Base-by-base conservation (phyloP, 2,329 filamentous ascomycete genomes). In the Calonectria hawksworthii region DNA sequence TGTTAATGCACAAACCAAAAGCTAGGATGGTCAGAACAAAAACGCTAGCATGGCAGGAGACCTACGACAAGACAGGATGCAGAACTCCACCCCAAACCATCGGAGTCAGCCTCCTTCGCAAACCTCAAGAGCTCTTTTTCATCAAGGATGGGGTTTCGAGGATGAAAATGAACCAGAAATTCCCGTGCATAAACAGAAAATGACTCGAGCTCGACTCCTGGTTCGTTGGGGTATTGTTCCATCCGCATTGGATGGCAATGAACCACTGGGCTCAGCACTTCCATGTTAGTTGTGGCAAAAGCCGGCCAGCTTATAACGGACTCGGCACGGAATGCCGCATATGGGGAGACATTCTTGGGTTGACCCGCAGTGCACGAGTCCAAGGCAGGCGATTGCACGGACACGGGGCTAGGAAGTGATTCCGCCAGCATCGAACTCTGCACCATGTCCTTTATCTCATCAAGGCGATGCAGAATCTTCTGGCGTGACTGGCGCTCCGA, bases 91-190 rank as follows among this genome's bases (percentile, higher is more conserved):
- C 5, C 23, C 16, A 77, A 36, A 1, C 79, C 80, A 30, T 80
- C 14, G 10, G 78, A 76, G 13, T 75, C 78, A 8, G 61, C 69
- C n/a, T 47, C 30, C 14, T 54, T 74, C 30, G 80, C 77, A 38
- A 78, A 69, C 7, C 32, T 56, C 18, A 78, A 23, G n/a, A 81
- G 76, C 11, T 79, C 77, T 6, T 68, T 52, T 0, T 68, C 76
- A 5, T 81, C 78, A n/a, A 81, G 52, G 6, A 80, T 75, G 4
- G 76, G 79, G 47, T 81, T 82, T 30, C 80, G 73, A n/a, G 75
- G 75, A 38, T 81, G 75, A 3, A 78, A 77, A 36, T 75, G 65
- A 18, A 69, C 61, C 0, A 81, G 68, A 56, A 82, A 81, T 2
- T 47, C 66, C 14, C 26, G 52, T 2, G 34, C 74, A 76, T 54